These are phyloP conservation scores for Coemansia sp. DNA, from an alignment of 192 early-diverging fungal species.

Conservation along the genomic window DNA sequence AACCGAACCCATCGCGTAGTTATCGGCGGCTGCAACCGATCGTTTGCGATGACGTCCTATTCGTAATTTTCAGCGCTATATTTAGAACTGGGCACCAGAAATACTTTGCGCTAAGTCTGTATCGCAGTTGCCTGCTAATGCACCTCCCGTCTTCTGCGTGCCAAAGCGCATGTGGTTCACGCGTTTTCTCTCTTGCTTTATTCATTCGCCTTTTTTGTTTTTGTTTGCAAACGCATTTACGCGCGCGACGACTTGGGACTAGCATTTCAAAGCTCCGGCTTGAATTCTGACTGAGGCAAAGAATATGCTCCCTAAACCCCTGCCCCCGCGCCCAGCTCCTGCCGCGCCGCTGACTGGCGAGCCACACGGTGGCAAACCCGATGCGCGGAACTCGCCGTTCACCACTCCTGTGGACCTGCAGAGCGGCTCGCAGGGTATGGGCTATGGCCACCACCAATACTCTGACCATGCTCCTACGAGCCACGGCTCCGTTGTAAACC, in stretches of 20 bases:
- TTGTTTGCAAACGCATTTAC: background rate
- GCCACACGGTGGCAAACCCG: background rate
- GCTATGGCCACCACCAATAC: background rate
- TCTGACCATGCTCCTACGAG: background rate
- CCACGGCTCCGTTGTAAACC: background rate
- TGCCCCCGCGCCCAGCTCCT: slow-evolving; percentile 7
- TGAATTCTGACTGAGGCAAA: background rate
- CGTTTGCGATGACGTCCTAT: background rate
- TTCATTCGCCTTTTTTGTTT: background rate
- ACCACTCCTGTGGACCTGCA: background rate
- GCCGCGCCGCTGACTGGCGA: background rate
- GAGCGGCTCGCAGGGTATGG: background rate
- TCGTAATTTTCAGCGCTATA: no score
- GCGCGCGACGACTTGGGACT: background rate
- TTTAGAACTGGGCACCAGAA: background rate
- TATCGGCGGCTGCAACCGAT: background rate
- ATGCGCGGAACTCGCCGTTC: background rate
- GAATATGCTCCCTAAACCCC: slow-evolving; percentile 16
- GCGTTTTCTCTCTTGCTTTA: no score
- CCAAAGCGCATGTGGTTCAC: background rate
- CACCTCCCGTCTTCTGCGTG: background rate
- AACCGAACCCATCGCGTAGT: slow-evolving; percentile 1
- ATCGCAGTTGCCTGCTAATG: background rate
- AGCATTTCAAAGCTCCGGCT: no score
- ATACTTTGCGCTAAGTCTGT: background rate